A percentile compares a stretch with the other conserved stretches of the same genome.
These are phyloP conservation scores for Auricularia auricula-judae DNA, from an alignment of 768 basidiomycete genomes.

Conservation along the genomic window DNA sequence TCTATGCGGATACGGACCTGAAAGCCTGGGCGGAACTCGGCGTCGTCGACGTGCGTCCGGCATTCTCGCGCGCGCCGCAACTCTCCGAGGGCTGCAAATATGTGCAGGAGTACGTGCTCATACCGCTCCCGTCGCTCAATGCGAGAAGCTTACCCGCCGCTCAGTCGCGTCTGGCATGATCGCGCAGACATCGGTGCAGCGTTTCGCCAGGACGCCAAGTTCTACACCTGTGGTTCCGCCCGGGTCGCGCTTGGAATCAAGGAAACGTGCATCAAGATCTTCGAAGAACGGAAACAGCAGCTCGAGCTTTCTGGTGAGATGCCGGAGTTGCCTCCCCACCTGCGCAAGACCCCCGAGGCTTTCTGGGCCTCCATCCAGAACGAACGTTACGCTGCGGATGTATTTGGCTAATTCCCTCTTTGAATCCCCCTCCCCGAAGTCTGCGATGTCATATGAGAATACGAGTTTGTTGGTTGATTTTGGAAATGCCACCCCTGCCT, in stretches of 20 bases:
- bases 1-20: conserved; percentile 32
- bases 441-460: no score
- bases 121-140: neutral
- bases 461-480: no score
- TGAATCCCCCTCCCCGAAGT: no score
- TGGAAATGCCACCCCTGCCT: no score
- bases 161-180: conserved; percentile 33
- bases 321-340: conserved; percentile 16
- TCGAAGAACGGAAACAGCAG: conserved; percentile 13
- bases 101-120: conserved; percentile 26
- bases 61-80: conserved; percentile 24
- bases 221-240: conserved; percentile 34
- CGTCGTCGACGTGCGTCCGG: conserved; percentile 33
- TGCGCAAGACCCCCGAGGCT: conserved; percentile 11
- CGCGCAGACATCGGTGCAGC: conserved; percentile 22
- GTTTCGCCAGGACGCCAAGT: conserved; percentile 26
- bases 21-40: conserved; percentile 31
- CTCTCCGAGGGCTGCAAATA: conserved; percentile 25
- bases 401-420: conserved; percentile 26
- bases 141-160: neutral
- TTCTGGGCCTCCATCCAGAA: conserved; percentile 24
- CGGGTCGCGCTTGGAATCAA: conserved; percentile 30
- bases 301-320: conserved; percentile 10
- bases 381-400: conserved; percentile 35
- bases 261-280: conserved; percentile 25